Conservation (phyloP, 306 rosid genomes). For the Begonia masoniana region DNA sequence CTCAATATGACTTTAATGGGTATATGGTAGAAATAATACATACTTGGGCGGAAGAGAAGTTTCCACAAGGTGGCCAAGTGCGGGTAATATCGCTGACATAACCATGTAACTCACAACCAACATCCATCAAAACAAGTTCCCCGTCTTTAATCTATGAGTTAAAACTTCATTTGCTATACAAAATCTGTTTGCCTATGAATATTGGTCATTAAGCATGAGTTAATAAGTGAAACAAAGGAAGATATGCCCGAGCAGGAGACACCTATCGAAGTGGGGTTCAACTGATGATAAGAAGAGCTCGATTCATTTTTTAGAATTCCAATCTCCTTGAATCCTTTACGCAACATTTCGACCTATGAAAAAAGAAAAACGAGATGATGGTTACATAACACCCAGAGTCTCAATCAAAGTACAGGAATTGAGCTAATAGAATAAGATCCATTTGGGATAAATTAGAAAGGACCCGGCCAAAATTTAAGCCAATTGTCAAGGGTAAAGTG, state of each 20-base stretch:
- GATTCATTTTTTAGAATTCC: conserved; percentile 48
- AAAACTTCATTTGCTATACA: no score
- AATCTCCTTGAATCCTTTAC: conserved; percentile 65
- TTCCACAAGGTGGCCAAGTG: conserved; percentile 93
- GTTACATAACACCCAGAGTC: conserved; percentile 1
- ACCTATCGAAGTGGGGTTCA: conserved; percentile 97
- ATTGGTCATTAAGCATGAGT: background rate
- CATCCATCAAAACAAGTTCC: conserved; percentile 89
- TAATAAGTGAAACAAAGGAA: background rate
- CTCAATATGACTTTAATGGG: background rate
- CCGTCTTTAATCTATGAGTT: conserved; percentile 61
- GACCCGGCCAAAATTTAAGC: no score
- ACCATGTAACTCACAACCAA: conserved; percentile 91
- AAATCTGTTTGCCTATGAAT: no score
- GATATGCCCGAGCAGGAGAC: conserved; percentile 7
- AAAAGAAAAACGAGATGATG: conserved; percentile 12
- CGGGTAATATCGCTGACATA: conserved; percentile 93
- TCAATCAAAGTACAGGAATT: no score
- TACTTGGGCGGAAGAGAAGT: conserved; percentile 75
- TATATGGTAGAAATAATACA: conserved; percentile 6
- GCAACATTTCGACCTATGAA: conserved; percentile 63
- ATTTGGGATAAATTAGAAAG: no score
- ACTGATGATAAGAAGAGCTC: conserved; percentile 53
- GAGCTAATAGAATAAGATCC: no score
- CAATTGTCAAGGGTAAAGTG: no score